Percentiles rank a stretch among this genome's conserved stretches.
phyloP scores from a whole-genome alignment of 106 monocot species.

The Apostasia ramifera region DNA sequence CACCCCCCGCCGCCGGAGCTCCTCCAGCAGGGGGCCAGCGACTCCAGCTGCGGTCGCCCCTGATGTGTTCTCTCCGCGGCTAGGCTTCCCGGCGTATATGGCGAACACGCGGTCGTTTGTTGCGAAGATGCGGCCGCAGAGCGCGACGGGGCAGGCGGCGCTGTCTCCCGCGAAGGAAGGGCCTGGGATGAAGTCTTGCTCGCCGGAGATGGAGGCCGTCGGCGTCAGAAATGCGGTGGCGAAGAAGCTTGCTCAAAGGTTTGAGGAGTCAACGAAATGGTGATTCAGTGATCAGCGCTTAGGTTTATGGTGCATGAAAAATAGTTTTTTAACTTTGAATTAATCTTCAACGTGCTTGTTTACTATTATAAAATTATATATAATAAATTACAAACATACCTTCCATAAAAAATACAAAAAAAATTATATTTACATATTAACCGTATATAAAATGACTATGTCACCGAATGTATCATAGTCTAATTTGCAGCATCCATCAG shows the following conservation, averaged over 20 bases:
- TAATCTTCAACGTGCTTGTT: too few species aligned
- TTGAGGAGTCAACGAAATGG: too few species aligned
- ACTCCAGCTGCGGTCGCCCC: conserved; percentile 45
- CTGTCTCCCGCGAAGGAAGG: conserved; percentile 31
- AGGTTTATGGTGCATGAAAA: too few species aligned
- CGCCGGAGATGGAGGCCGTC: not conserved
- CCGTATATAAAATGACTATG: too few species aligned
- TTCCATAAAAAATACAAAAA: too few species aligned
- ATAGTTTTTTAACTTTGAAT: too few species aligned
- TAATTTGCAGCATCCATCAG: too few species aligned
- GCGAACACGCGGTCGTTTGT: conserved; percentile 79
- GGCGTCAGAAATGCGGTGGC: not conserved
- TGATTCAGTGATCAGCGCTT: too few species aligned
- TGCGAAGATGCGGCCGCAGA: conserved; percentile 82
- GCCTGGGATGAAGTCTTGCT: conserved; percentile 1
- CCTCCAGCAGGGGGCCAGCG: conserved; percentile 14
- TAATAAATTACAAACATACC: too few species aligned
- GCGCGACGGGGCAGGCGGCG: conserved; percentile 82
- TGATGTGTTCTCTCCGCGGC: not conserved
- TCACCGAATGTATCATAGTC: too few species aligned
- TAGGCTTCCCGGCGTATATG: conserved; percentile 66
- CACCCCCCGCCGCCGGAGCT: conserved; percentile 33
- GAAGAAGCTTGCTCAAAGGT: not conserved
- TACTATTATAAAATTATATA: too few species aligned
- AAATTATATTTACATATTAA: too few species aligned